phyloP scores from a whole-genome alignment of 2,329 filamentous ascomycete genomes.

The Cladophialophora yegresii region DNA sequence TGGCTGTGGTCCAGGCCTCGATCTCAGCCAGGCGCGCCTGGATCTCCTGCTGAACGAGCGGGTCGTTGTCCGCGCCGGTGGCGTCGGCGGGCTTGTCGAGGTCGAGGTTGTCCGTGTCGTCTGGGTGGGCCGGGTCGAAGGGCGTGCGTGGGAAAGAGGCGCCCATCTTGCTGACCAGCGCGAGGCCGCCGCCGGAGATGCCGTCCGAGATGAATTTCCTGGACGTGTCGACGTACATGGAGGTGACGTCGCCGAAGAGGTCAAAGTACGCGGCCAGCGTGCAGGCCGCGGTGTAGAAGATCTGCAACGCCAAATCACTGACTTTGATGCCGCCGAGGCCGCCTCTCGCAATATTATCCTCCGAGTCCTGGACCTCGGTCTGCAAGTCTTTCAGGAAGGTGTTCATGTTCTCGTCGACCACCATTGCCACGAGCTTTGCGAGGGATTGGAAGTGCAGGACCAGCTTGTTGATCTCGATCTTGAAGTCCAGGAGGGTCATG shows the following conservation, averaged over 20 bases:
- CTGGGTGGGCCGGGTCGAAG: not conserved
- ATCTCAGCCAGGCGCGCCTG: not conserved
- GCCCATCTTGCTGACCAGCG: not conserved
- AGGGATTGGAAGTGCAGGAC: constrained; percentile 3
- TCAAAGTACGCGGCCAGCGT: not conserved
- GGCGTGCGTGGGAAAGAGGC: not conserved
- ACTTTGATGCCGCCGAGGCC: constrained; percentile 3
- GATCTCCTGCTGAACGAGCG: not conserved
- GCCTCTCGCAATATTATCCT: not conserved
- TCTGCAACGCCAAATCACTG: not conserved
- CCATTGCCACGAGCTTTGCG: not conserved
- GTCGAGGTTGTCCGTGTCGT: not conserved
- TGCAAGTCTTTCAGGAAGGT: not conserved
- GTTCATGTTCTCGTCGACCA: constrained; percentile 3
- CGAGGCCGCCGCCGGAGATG: not conserved
- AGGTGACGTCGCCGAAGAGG: constrained; percentile 1
- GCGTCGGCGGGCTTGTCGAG: not conserved
- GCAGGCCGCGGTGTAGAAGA: constrained; percentile 4
- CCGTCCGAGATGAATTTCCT: not conserved
- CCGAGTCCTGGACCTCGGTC: not conserved
- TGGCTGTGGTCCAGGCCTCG: not conserved
- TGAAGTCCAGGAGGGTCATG: not conserved
- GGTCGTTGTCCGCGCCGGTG: not conserved
- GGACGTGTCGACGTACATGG: not conserved
- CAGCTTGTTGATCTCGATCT: not conserved